Evolutionary conservation across 2,329 filamentous ascomycete genomes (phyloP), one percentile per base, ranked within the genome.

Genomic region (Penicillium hesseltinei): DNA sequence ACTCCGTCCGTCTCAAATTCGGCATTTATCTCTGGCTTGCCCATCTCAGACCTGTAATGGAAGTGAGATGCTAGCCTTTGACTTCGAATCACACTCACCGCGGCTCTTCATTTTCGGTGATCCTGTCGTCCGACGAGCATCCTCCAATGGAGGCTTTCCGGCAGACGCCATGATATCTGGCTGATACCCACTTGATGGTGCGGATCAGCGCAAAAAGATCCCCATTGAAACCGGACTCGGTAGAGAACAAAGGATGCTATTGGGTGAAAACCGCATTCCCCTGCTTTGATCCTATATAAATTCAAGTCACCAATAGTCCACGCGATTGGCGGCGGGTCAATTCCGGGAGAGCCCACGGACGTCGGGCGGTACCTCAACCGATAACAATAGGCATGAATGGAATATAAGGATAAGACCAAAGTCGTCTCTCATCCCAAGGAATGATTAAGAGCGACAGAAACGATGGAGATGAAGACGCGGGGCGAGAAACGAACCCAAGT

Each of bases 101-200:
- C 78, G 77, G 62, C 74, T 73, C 66, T 79, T 80, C 62, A 77
- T 73, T 66, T 78, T 78, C 9, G 79, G 78, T 60, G 79, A 80
- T 50, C 76, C 74, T 58, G 71, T 73, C 61, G 70, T 72, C 57
- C 76, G 77, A 70, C 77, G 77, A 63, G 74, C 69, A 61, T 80
- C 77, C 59, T 78, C 77, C 63, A 78, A 66, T 62, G 70, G 72
- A 60, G 73, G 73, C 67, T 77, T 78, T 58, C 67, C 72, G 57
- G 70, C 66, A 61, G 77, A 76, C 65, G 77, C 76, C 77, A 80
- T 80, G 56, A 56, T 57, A 52, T 62, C 62, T 57, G 56, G 65
- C 63, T 67, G 54, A 57, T 59, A 66, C 66, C 71, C 70, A 70
- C 66, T 64, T 67, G 63, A 60, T 57, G 66, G 63, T 66, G 65